Conservation (phyloP, 805 yeast genomes). For the Zygotorulaspora chibaensis region DNA sequence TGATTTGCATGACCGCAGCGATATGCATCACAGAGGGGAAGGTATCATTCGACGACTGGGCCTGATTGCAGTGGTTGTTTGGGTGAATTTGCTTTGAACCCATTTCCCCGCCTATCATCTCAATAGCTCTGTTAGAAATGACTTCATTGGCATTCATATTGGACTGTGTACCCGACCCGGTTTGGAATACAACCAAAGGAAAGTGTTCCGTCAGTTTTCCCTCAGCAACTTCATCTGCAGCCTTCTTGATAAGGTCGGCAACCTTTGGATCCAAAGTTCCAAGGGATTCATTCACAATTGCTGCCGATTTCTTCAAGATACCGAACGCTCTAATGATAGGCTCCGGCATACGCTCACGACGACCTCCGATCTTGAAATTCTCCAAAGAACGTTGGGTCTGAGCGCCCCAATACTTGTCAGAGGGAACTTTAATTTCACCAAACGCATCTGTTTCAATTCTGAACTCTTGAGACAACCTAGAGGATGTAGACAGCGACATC, state of each 20-base stretch:
- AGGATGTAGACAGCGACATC: conserved; percentile 6
- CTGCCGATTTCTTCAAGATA: conserved; percentile 88
- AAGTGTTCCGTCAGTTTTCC: conserved; percentile 92
- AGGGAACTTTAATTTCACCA: conserved; percentile 90
- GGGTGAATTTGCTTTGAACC: conserved; percentile 97
- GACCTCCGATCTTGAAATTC: conserved; percentile 95
- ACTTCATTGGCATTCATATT: conserved; percentile 99
- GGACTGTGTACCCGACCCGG: conserved; percentile 98
- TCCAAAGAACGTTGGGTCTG: conserved; percentile 91
- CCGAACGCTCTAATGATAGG: conserved; percentile 93
- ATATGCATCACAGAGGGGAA: conserved; percentile 99
- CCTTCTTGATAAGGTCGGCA: conserved; percentile 80
- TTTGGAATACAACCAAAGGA: conserved; percentile 98
- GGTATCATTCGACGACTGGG: conserved; percentile 98
- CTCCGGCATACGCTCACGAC: conserved; percentile 82
- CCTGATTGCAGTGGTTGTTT: conserved; percentile 97
- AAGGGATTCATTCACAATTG: conserved; percentile 76
- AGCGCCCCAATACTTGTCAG: conserved; percentile 93
- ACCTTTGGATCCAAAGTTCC: conserved; percentile 83
- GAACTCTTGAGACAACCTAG: conserved; percentile 14
- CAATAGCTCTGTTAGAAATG: conserved; percentile 96
- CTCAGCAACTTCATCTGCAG: conserved; percentile 90
- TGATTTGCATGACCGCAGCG: conserved; percentile 91
- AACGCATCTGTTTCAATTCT: conserved; percentile 92
- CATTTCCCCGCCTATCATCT: conserved; percentile 82